Evolutionary conservation across 1,139 yeast genomes (phyloP), one percentile per base, ranked within the genome.

Genomic region (Saccharomyces hybrid): DNA sequence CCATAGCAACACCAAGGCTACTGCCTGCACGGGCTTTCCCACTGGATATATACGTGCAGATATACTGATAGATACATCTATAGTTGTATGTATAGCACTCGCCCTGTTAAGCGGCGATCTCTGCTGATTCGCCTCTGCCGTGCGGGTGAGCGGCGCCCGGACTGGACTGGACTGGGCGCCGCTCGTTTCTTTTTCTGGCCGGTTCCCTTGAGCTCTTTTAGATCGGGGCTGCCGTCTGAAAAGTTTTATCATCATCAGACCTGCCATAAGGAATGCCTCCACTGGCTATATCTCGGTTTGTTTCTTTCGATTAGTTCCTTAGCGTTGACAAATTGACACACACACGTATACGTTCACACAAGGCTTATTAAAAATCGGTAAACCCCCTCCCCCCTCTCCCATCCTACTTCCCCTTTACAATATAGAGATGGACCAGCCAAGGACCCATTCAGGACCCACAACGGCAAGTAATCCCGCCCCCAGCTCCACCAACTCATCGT

Each of bases 381-480:
- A 38, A 16, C 21, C 11, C 19, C 44, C 24, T 11, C n/a, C 21
- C 31, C 12, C 44, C 44, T 38, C 44, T 38, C 19, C 44, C 44
- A 9, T 38, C 31, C 31, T n/a, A 21, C 11, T 24, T 38, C 19
- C 44, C 44, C 24, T 38, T 38, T 38, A 19, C 44, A 38, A 19
- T 9, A 16, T 5, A 46, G 48, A 46, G 31, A 58, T 58, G 60
- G 58, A 58, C 46, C 59, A 58, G 48, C 58, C 59, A 34, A 58
- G 60, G 52, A 57, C 60, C 14, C 59, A 57, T n/a, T 57, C 59
- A 11, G 52, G 54, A 21, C 54, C 60, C 7, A 55, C 60, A 2
- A 44, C 56, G 24, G 55, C 60, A 4, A 38, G 44, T 11, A 38
- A 38, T 38, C 44, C 44, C 19, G 26, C 44, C 26, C 44, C 44